Evolutionary conservation across 768 basidiomycete species (phyloP), one percentile per base, ranked within the genome.

Genomic region (Gloeopeniophorella convolvens): DNA sequence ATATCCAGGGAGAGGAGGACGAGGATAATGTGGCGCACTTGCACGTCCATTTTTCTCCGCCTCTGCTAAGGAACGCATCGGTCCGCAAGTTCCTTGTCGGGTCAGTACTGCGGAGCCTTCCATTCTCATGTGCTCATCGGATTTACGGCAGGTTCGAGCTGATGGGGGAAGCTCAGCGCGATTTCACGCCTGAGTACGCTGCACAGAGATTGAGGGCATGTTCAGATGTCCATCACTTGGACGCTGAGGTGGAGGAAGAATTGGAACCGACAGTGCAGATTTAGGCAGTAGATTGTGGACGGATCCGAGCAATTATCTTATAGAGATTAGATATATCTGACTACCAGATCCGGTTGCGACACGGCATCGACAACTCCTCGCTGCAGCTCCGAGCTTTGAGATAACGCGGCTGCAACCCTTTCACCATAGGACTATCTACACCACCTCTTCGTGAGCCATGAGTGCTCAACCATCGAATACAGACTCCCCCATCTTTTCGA

Each of bases 1-100:
- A 50, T 7, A 46, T 53, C 3, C 63, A 64, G 15, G 64, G 69
- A 9, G 67, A 70, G 10, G 72, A 78, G 32, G 70, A 71, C 8
- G 70, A 71, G 31, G 73, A 67, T 12, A 56, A 81, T 36, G 62
- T 83, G 20, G 84, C 88, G 3, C 93, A 95, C 63, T 66, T 94
- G 28, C 93, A 95, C 61, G 62, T 95, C 34, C 90, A 92, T 63
- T 93, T 94, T 58, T 75, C 82, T 31, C 92, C 93, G 1, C 92
- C 93, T 10, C 68, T 95, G 48, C 65, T 95, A 52, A 69, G 93
- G 39, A 91, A 81, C 61, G 83, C 90, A 5, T 85, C 74, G 41
- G 82, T 95, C 21, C 76, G 81, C 57, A 96, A 96, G 66, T 95
- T 94, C 70, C 64, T 94, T 16, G 93, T 93, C 26, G 93, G 92